Evolutionary conservation across 2,329 filamentous ascomycete species (phyloP).

Genomic region (Colletotrichum lupini): DNA sequence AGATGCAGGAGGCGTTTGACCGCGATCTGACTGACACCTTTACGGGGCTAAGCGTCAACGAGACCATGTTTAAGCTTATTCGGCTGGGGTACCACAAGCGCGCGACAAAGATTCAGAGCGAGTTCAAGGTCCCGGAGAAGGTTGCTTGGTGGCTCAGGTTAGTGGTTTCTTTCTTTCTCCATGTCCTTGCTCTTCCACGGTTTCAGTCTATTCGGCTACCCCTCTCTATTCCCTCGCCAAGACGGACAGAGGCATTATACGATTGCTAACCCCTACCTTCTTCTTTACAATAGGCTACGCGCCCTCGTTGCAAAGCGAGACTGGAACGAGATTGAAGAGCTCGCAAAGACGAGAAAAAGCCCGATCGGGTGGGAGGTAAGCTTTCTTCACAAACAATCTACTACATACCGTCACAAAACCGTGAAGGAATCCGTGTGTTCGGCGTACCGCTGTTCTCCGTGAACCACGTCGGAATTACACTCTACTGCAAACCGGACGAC

Average conservation of each 20-base stretch:
- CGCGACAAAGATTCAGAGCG: slow-evolving; percentile 86
- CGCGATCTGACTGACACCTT: slow-evolving; percentile 83
- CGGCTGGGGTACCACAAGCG: slow-evolving; percentile 84
- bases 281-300: slow-evolving; percentile 68
- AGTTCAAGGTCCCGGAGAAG: slow-evolving; percentile 94
- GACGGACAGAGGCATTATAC: not conserved
- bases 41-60: slow-evolving; percentile 86
- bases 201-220: too few species aligned
- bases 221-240: slow-evolving; percentile 6
- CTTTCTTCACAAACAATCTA: slow-evolving; percentile 32
- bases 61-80: slow-evolving; percentile 91
- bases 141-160: slow-evolving; percentile 86
- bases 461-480: not conserved
- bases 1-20: slow-evolving; percentile 88
- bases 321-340: slow-evolving; percentile 92
- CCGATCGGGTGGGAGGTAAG: slow-evolving; percentile 96
- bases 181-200: too few species aligned
- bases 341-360: slow-evolving; percentile 81
- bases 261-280: not conserved
- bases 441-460: not conserved
- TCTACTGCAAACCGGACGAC: not conserved
- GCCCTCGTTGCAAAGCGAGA: slow-evolving; percentile 90
- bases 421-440: not conserved
- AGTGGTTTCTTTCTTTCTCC: slow-evolving; percentile 38
- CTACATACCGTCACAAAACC: not conserved